Conservation (phyloP, 768 basidiomycete species). For the Mrakia hoshinonis region DNA sequence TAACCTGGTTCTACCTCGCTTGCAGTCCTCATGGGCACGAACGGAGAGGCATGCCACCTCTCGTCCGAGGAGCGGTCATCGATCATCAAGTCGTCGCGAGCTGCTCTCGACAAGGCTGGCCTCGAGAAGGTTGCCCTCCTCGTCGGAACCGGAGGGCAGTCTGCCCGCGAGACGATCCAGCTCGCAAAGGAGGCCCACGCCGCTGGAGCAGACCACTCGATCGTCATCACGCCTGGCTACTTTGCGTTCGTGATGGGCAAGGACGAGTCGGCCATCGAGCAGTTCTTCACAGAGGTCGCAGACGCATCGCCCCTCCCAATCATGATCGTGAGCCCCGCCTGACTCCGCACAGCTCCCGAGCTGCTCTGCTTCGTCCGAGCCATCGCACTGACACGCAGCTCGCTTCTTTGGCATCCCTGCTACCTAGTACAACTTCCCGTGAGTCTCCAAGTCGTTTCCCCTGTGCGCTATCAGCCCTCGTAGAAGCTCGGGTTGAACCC, state of each 20-base stretch:
- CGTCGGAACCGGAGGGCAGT: slow-evolving; percentile 62
- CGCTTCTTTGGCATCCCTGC: neutral
- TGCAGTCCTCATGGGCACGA: slow-evolving; percentile 31
- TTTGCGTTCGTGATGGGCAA: slow-evolving; percentile 53
- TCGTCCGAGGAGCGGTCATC: slow-evolving; percentile 36
- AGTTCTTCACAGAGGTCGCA: slow-evolving; percentile 48
- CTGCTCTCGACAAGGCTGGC: slow-evolving; percentile 64
- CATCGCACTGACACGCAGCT: too few relatives aligned
- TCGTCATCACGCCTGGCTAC: slow-evolving; percentile 35
- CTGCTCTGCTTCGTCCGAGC: neutral
- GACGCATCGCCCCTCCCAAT: slow-evolving; percentile 48
- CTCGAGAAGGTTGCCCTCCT: slow-evolving; percentile 61
- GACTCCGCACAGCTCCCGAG: too few relatives aligned
- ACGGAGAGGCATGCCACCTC: slow-evolving; percentile 47
- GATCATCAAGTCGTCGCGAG: slow-evolving; percentile 51
- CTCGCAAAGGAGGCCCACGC: slow-evolving; percentile 65
- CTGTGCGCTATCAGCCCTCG: too few relatives aligned
- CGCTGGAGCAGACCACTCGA: slow-evolving; percentile 68
- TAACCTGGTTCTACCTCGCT: neutral
- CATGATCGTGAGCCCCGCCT: slow-evolving; percentile 49
- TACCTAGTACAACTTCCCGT: slow-evolving; percentile 60
- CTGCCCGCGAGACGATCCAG: slow-evolving; percentile 59
- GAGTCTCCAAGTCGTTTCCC: too few relatives aligned
- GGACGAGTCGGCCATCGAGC: slow-evolving; percentile 38
- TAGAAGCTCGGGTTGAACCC: neutral